Evolutionary conservation across 1,284 basidiomycete species (phyloP).

Genomic region (Schizophyllum amplum): DNA sequence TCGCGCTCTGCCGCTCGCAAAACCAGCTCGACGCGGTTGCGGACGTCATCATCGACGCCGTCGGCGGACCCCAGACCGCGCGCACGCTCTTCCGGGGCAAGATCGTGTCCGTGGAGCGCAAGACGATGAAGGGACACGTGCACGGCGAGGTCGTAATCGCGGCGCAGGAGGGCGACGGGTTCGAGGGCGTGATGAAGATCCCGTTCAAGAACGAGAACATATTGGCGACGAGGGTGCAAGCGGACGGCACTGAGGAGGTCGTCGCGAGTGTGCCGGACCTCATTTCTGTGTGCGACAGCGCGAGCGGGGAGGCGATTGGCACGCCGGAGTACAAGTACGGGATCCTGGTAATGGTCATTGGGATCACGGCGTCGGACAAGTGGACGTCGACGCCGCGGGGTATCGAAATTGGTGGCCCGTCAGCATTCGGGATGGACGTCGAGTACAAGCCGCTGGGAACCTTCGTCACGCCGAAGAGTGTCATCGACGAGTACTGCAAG

Average conservation of each 20-base stretch:
- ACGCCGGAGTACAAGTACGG: constrained; percentile 44
- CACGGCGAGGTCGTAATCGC: constrained; percentile 41
- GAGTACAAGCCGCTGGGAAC: constrained; percentile 25
- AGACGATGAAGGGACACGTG: constrained; percentile 37
- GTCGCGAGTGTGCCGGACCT: constrained; percentile 48
- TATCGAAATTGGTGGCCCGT: constrained; percentile 41
- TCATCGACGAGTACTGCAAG: constrained; percentile 24
- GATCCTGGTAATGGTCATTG: constrained; percentile 46
- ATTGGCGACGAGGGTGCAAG: constrained; percentile 27
- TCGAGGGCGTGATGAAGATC: constrained; percentile 26
- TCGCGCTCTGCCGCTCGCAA: constrained; percentile 32
- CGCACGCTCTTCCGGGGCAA: constrained; percentile 48
- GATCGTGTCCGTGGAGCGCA: constrained; percentile 41
- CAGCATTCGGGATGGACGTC: constrained; percentile 26
- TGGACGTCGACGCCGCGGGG: constrained; percentile 47
- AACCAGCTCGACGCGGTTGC: constrained; percentile 39
- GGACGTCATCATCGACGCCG: constrained; percentile 36
- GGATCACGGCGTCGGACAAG: constrained; percentile 45
- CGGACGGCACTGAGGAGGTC: constrained; percentile 25
- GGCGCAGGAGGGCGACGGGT: constrained; percentile 23
- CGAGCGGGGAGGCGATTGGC: constrained; percentile 46
- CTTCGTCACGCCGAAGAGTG: constrained; percentile 25
- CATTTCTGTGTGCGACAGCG: constrained; percentile 50
- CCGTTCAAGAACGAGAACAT: constrained; percentile 62
- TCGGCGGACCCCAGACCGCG: constrained; percentile 31